A percentile compares a stretch with the other conserved stretches of the same genome.
These are phyloP conservation scores for Exserohilum turcica DNA, from an alignment of 2,329 filamentous ascomycete species.

Conservation along the genomic window DNA sequence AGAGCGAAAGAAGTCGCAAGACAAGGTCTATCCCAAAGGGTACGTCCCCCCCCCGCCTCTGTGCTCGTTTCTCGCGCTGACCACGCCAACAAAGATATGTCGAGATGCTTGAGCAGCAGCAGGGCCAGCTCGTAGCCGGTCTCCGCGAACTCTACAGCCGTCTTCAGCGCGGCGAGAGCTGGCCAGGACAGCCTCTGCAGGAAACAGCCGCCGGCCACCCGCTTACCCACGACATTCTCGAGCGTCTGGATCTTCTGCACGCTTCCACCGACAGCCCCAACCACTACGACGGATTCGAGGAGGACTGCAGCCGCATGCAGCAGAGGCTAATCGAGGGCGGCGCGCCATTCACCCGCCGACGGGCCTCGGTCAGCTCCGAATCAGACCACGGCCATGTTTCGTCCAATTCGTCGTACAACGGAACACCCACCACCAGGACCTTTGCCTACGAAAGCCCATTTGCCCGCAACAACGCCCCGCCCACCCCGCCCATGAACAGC, in stretches of 20 bases:
- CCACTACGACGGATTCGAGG: constrained; percentile 62
- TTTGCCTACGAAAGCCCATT: constrained; percentile 41
- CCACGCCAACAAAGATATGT: constrained; percentile 60
- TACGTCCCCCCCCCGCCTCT: constrained; percentile 35
- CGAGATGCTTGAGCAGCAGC: constrained; percentile 71
- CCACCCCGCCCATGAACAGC: constrained; percentile 48
- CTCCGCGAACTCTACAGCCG: constrained; percentile 65
- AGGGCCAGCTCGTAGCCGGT: constrained; percentile 64
- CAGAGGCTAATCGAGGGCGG: constrained; percentile 60
- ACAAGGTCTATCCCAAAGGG: constrained; percentile 72
- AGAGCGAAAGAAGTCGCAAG: constrained; percentile 68
- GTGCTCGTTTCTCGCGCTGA: constrained; percentile 10
- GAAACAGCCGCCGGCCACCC: constrained; percentile 60
- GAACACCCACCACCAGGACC: constrained; percentile 46
- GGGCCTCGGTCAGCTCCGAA: constrained; percentile 62
- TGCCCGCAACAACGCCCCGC: constrained; percentile 41
- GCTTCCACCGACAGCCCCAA: constrained; percentile 52
- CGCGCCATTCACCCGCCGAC: constrained; percentile 57
- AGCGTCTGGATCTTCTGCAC: constrained; percentile 63
- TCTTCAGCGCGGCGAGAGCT: constrained; percentile 57
- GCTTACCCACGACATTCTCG: constrained; percentile 67
- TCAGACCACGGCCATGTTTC: constrained; percentile 59
- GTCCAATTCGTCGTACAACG: constrained; percentile 43
- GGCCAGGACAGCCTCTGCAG: constrained; percentile 60
- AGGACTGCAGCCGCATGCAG: constrained; percentile 62